Percentiles rank a stretch among this genome's conserved stretches.
Evolutionary conservation across 208 protist species (phyloP).

Genomic region (Leishmania gerbilli): DNA sequence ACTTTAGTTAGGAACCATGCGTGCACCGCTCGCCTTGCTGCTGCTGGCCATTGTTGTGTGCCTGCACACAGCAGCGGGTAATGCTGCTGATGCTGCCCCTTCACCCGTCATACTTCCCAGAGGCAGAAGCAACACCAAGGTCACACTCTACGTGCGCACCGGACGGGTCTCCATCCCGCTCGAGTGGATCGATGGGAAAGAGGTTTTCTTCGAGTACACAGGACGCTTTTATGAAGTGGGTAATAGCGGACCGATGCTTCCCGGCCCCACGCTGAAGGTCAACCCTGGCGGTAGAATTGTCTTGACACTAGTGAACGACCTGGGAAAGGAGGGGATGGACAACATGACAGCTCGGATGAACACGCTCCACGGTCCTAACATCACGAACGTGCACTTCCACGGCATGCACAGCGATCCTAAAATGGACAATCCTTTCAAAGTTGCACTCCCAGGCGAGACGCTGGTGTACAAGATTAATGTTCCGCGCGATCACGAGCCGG

Average conservation of each 20-base stretch:
- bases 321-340: conserved; percentile 36
- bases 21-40: background rate
- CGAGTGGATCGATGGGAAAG: conserved; percentile 23
- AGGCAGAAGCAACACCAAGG: conserved; percentile 43
- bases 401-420: conserved; percentile 74
- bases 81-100: conserved; percentile 19
- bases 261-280: conserved; percentile 69
- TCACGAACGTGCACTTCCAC: conserved; percentile 87
- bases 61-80: conserved; percentile 14
- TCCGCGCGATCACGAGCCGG: conserved; percentile 68
- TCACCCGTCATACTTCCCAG: conserved; percentile 37
- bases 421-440: conserved; percentile 74
- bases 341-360: conserved; percentile 42
- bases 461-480: conserved; percentile 75
- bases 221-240: conserved; percentile 64
- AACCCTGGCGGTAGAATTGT: conserved; percentile 69
- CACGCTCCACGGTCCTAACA: conserved; percentile 70
- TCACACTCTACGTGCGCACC: conserved; percentile 47
- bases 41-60: conserved; percentile 7
- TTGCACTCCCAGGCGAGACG: conserved; percentile 37
- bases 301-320: conserved; percentile 60
- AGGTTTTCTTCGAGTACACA: conserved; percentile 66
- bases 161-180: conserved; percentile 56
- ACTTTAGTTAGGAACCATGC: background rate
- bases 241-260: conserved; percentile 43